Base-by-base conservation (phyloP, 2,329 filamentous ascomycete genomes). In the Xylogone sp. region DNA sequence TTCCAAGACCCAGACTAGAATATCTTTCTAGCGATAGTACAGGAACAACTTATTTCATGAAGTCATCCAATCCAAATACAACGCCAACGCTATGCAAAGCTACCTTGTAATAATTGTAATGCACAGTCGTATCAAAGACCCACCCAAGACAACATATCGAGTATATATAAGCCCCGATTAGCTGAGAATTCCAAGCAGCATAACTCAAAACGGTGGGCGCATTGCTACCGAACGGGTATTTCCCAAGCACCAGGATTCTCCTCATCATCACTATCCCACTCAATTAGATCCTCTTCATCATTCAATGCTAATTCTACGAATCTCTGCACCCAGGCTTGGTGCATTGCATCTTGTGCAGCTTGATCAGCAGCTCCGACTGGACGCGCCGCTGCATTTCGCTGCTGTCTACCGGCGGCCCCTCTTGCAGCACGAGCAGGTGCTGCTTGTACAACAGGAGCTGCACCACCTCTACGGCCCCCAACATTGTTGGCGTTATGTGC, bases 191-290 rank as follows among this genome's bases (percentile, higher is more conserved):
- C n/a, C n/a, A n/a, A n/a, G n/a, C n/a, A n/a, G n/a, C n/a, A n/a
- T n/a, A n/a, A n/a, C n/a, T n/a, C n/a, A n/a, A n/a, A n/a, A n/a
- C n/a, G n/a, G n/a, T n/a, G n/a, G n/a, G n/a, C 13, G 16, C 13
- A 20, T 16, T 29, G 18, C 60, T 49, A 58, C 52, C 64, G 46
- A 48, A 69, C 58, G 20, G 63, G 57, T 57, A 69, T 63, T 72
- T 74, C 66, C 76, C 76, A 58, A 57, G 68, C 53, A 63, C 70
- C 42, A 65, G 71, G 57, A 63, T 77, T 65, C 64, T 77, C 53
- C 68, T 79, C 51, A 69, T 79, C 53, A 72, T 75, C 44, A 53
- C 59, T 72, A 65, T 62, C 71, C 66, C 45, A 59, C 12, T 63
- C 61, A 5, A 68, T 31, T 31, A 59, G 54, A 56, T 68, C 65